Base-by-base conservation (phyloP, 306 rosid genomes). In the Malus orientalis region DNA sequence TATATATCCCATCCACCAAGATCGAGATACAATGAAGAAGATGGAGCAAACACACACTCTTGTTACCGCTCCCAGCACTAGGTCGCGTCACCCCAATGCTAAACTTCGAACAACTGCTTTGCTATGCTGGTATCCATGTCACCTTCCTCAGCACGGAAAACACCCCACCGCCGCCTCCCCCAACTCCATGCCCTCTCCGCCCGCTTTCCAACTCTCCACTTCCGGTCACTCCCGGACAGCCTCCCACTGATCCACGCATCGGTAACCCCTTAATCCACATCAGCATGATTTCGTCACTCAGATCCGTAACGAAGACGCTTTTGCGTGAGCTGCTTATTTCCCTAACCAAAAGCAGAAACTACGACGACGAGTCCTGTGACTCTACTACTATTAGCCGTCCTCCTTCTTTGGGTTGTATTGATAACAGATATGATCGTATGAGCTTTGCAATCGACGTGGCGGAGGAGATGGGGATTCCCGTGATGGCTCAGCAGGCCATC, bases 81-180 rank as follows among this genome's bases (percentile, higher is more conserved):
- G 74, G 80, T 33, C 80, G 59, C 47, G 19, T 62, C 59, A 78
- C 47, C 4, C 71, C 81, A 42, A 27, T 78, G 55, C 66, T 78
- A 15, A 42, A 54, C 30, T 38, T 71, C 23, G 81, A 76, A 8
- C 53, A 71, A 20, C 30, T 62, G 0, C 76, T 78, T 4, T 58
- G 33, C 71, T 66, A 62, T 10, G 53, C 71, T 0, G 76, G 81
- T 10, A 13, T 78, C 38, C 63, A 78, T 11, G 63, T 78, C 40
- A 78, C 76, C 42, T 78, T 78, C 30, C 27, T 78, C 15, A 62
- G 60, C 71, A 61, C 66, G 18, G 60, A 19, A 14, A 53, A 71
- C 20, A 62, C 47, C 11, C 81, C 5, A 71, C 30, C 20, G 6
- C 36, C 42, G 55, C 11, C 42, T 62, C 18, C 11, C 66, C 30